A percentile compares a stretch with the other conserved stretches of the same genome.
phyloP scores from a whole-genome alignment of 345 rosid genomes.

The Linum lewisii region DNA sequence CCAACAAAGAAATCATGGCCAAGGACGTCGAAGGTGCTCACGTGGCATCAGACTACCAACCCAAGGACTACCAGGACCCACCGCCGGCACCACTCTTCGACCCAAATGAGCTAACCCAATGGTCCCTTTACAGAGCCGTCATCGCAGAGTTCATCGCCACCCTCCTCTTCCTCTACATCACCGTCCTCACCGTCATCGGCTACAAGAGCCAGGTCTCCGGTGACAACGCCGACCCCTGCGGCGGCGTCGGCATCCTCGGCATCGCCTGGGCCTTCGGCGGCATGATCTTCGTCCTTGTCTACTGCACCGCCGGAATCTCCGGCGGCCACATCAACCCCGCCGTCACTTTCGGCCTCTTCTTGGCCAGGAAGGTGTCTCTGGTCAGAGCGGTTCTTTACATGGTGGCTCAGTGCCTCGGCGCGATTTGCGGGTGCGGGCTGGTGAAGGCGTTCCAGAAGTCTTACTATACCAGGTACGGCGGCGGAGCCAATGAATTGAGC shows the following conservation, averaged over 20 bases:
- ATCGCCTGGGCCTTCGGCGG: constrained; percentile 44
- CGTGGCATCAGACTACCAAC: constrained; percentile 12
- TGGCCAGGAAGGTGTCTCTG: constrained; percentile 39
- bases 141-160: constrained; percentile 41
- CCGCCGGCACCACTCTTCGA: constrained; percentile 37
- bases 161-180: constrained; percentile 31
- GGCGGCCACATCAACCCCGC: constrained; percentile 43
- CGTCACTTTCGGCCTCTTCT: constrained; percentile 32
- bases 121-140: constrained; percentile 36
- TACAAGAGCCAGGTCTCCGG: constrained; percentile 26
- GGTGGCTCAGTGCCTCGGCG: constrained; percentile 43
- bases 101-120: constrained; percentile 25
- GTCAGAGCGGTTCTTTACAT: constrained; percentile 32
- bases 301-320: constrained; percentile 42
- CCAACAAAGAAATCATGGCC: constrained; percentile 19
- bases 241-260: constrained; percentile 35
- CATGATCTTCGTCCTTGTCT: constrained; percentile 39
- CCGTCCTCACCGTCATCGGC: constrained; percentile 35
- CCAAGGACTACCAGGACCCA: constrained; percentile 37
- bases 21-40: constrained; percentile 19
- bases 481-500: constrained; percentile 30
- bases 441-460: constrained; percentile 38
- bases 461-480: constrained; percentile 24
- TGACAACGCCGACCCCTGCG: constrained; percentile 20
- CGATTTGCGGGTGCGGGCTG: constrained; percentile 36